Evolutionary conservation across 768 basidiomycete species (phyloP).

Genomic region (Boletus fagicola): DNA sequence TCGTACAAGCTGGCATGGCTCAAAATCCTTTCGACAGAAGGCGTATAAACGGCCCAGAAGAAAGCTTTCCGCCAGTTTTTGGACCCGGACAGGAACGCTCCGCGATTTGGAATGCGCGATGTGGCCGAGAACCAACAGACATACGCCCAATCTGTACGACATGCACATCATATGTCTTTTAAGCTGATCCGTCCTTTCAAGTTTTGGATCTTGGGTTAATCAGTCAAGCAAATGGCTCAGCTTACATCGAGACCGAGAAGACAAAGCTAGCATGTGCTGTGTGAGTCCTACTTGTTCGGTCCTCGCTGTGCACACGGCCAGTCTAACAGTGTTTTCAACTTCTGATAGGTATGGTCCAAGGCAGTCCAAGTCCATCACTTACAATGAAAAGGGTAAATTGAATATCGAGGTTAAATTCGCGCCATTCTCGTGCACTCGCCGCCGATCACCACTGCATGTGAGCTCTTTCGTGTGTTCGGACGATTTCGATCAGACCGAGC

Average conservation of each 20-base stretch:
- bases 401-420: constrained; percentile 97
- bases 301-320: background rate
- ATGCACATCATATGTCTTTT: background rate
- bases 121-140: constrained; percentile 54
- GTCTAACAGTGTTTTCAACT: constrained; percentile 3
- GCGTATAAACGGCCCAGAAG: constrained; percentile 88
- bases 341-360: constrained; percentile 73
- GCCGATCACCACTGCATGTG: constrained; percentile 86
- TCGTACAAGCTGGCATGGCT: constrained; percentile 37
- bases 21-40: constrained; percentile 76
- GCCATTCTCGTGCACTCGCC: constrained; percentile 79
- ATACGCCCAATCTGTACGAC: constrained; percentile 85
- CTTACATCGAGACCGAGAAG: constrained; percentile 89
- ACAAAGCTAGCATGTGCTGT: constrained; percentile 97
- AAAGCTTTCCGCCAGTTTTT: constrained; percentile 67
- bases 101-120: constrained; percentile 35
- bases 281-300: constrained; percentile 45
- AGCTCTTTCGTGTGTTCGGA: constrained; percentile 28
- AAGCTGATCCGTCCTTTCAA: constrained; percentile 33
- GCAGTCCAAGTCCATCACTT: constrained; percentile 75
- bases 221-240: constrained; percentile 92
- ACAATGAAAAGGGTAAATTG: constrained; percentile 83
- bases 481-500: constrained; percentile 1
- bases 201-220: constrained; percentile 90
- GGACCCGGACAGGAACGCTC: constrained; percentile 34